Conservation (phyloP, 768 basidiomycete species). For the Royoungia palumana region DNA sequence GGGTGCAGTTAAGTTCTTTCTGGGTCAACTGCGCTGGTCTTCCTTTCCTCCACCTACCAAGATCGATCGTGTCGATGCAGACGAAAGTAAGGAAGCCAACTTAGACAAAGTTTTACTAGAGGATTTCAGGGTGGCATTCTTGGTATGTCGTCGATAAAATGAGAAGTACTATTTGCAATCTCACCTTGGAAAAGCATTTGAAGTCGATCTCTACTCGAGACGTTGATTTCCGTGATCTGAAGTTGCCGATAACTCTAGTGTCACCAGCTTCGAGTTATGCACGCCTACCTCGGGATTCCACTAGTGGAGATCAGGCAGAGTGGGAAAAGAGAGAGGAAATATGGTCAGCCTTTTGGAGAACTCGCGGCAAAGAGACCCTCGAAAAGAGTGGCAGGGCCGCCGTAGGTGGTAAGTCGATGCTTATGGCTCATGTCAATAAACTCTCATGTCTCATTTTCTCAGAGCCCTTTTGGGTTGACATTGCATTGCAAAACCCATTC, state of each 20-base stretch:
- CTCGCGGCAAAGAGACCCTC: slow-evolving; percentile 52
- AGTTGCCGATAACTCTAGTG: slow-evolving; percentile 68
- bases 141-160: slow-evolving; percentile 45
- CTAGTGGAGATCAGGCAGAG: slow-evolving; percentile 39
- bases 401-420: slow-evolving; percentile 51
- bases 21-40: slow-evolving; percentile 62
- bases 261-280: slow-evolving; percentile 53
- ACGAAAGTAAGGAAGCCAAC: slow-evolving; percentile 33
- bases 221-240: slow-evolving; percentile 42
- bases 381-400: slow-evolving; percentile 55
- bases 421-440: neutral
- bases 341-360: slow-evolving; percentile 62
- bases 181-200: slow-evolving; percentile 57
- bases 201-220: slow-evolving; percentile 52
- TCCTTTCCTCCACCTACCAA: slow-evolving; percentile 17
- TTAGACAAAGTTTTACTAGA: slow-evolving; percentile 75
- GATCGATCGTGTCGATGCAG: slow-evolving; percentile 10
- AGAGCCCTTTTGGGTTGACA: slow-evolving; percentile 80
- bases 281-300: slow-evolving; percentile 51
- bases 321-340: slow-evolving; percentile 67
- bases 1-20: slow-evolving; percentile 74
- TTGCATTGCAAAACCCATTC: slow-evolving; percentile 68
- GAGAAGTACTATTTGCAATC: neutral
- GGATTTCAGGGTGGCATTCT: slow-evolving; percentile 85
- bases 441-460: neutral